Conservation (phyloP, 2,329 filamentous ascomycete species). For the Colletotrichum karsti region DNA sequence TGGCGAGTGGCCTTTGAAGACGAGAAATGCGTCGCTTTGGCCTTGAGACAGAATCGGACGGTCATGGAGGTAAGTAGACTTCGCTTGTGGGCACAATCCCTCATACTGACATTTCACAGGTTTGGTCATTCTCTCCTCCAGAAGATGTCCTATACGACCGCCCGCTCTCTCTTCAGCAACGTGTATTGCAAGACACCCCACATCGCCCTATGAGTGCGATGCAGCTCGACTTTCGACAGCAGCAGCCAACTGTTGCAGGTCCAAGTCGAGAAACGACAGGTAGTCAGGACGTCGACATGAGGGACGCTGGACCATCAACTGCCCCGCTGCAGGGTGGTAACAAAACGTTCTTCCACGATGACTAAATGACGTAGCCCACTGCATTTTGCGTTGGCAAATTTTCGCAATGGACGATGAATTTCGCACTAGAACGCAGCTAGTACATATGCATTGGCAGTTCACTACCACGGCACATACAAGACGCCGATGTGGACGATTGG, state of each 20-base stretch:
- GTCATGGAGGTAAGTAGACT: constrained; percentile 96
- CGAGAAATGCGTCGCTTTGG: constrained; percentile 97
- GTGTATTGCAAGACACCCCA: constrained; percentile 51
- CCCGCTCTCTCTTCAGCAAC: constrained; percentile 58
- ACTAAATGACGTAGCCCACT: constrained; percentile 36
- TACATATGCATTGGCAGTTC: neutral
- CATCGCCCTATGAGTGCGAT: constrained; percentile 61
- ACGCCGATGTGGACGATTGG: neutral
- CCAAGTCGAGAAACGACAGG: constrained; percentile 42
- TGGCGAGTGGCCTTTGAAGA: constrained; percentile 99
- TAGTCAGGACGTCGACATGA: constrained; percentile 63
- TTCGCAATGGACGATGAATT: neutral
- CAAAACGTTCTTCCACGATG: constrained; percentile 60
- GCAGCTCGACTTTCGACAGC: constrained; percentile 51
- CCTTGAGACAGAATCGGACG: constrained; percentile 82
- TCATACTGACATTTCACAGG: constrained; percentile 60
- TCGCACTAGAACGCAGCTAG: neutral
- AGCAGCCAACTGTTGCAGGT: constrained; percentile 38
- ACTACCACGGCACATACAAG: neutral
- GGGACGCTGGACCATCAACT: constrained; percentile 63
- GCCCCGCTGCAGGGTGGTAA: constrained; percentile 58
- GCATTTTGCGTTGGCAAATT: neutral
- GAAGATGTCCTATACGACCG: constrained; percentile 70
- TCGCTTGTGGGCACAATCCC: neutral
- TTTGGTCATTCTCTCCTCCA: constrained; percentile 94